Percentiles rank a stretch among this genome's conserved stretches.
phyloP scores from a whole-genome alignment of 176 grass and related monocot species.

The Oryza australiensis region DNA sequence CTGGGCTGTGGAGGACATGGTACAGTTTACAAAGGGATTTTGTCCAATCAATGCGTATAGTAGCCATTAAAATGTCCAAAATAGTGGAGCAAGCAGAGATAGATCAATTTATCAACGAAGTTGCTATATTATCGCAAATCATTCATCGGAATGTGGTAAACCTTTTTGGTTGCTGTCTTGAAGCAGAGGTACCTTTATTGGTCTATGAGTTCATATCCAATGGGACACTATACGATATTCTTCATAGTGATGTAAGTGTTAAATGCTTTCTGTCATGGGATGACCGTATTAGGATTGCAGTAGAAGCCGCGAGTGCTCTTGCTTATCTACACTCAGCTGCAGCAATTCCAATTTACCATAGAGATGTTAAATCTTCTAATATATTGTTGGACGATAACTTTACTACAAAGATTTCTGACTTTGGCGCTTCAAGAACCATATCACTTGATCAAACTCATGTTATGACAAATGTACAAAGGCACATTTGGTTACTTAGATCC shows the following conservation, averaged over 20 bases:
- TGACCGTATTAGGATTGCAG: not conserved
- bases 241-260: not conserved
- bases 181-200: not conserved
- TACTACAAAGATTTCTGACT: conserved; percentile 14
- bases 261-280: not conserved
- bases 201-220: not conserved
- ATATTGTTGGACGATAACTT: not conserved
- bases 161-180: not conserved
- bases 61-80: not conserved
- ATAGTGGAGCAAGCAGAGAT: not conserved
- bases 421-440: conserved; percentile 32
- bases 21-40: not conserved
- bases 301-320: not conserved
- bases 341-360: not conserved
- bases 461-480: not conserved
- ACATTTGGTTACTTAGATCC: not conserved
- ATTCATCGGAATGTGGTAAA: not conserved
- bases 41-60: not conserved
- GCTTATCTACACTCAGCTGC: not conserved
- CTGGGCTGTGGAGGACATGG: not conserved
- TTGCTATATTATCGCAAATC: not conserved
- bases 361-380: not conserved
- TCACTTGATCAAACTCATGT: conserved; percentile 33
- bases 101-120: not conserved
- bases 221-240: not conserved